Conservation (phyloP, 495 filamentous ascomycete genomes). For the Jackrogersella multiformis region DNA sequence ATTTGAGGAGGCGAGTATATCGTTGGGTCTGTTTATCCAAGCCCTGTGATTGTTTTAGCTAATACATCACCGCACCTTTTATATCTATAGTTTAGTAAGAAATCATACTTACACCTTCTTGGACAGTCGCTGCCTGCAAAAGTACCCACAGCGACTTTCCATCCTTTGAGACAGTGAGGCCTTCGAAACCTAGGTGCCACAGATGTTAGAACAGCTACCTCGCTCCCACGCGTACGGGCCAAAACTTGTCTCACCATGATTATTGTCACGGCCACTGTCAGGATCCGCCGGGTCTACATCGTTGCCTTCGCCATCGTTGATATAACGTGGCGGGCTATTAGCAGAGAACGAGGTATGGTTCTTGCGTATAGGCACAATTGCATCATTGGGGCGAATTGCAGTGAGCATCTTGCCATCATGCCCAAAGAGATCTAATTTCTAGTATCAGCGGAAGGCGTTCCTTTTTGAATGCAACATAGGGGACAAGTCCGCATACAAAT, state of each 20-base stretch:
- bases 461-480: neutral
- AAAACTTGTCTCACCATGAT: conserved; percentile 62
- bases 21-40: conserved; percentile 60
- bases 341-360: conserved; percentile 53
- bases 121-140: conserved; percentile 72
- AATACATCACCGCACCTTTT: neutral
- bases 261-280: conserved; percentile 73
- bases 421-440: conserved; percentile 61
- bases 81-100: neutral
- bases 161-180: conserved; percentile 69
- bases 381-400: conserved; percentile 74
- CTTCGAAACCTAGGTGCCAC: conserved; percentile 64
- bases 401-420: conserved; percentile 65
- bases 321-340: conserved; percentile 68
- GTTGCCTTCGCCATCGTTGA: conserved; percentile 45
- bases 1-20: conserved; percentile 70
- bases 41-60: conserved; percentile 29
- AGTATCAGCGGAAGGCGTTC: neutral
- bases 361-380: conserved; percentile 74
- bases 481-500: conserved; percentile 58
- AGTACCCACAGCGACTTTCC: conserved; percentile 73
- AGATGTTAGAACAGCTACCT: neutral
- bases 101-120: conserved; percentile 66
- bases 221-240: neutral
- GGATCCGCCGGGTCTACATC: conserved; percentile 60